phyloP scores from a whole-genome alignment of 805 yeast species.

The Nakazawaea ernobii region DNA sequence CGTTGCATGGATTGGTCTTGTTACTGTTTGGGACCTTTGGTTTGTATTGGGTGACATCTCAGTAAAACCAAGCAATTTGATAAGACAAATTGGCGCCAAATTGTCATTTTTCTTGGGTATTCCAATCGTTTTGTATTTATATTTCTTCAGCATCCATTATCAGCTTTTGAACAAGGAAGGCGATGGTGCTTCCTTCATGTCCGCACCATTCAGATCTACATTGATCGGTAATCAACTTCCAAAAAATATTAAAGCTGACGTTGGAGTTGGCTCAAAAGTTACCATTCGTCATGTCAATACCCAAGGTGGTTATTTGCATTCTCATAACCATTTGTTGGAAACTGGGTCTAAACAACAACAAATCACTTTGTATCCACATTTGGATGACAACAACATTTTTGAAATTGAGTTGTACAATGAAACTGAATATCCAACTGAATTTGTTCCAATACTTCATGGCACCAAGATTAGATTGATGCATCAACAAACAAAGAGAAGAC shows the following conservation, averaged over 20 bases:
- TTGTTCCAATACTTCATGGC: constrained; percentile 61
- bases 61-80: constrained; percentile 36
- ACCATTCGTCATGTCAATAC: constrained; percentile 66
- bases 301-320: constrained; percentile 76
- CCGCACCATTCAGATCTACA: constrained; percentile 65
- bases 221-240: constrained; percentile 60
- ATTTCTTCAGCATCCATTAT: constrained; percentile 62
- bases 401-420: constrained; percentile 60
- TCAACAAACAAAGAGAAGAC: constrained; percentile 50
- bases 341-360: constrained; percentile 85
- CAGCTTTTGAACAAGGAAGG: constrained; percentile 52
- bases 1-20: constrained; percentile 66
- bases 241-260: constrained; percentile 50
- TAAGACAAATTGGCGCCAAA: constrained; percentile 45
- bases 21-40: constrained; percentile 63
- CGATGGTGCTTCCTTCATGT: constrained; percentile 67
- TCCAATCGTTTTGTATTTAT: constrained; percentile 50
- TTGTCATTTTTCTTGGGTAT: constrained; percentile 49
- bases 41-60: constrained; percentile 65
- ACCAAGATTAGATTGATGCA: constrained; percentile 68
- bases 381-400: constrained; percentile 74
- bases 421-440: constrained; percentile 48
- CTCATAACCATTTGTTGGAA: constrained; percentile 67
- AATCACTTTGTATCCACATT: constrained; percentile 72
- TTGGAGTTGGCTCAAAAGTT: constrained; percentile 66